Evolutionary conservation across 2,329 filamentous ascomycete genomes (phyloP), one percentile per base, ranked within the genome.

Genomic region (Dactylellina parvicollis): DNA sequence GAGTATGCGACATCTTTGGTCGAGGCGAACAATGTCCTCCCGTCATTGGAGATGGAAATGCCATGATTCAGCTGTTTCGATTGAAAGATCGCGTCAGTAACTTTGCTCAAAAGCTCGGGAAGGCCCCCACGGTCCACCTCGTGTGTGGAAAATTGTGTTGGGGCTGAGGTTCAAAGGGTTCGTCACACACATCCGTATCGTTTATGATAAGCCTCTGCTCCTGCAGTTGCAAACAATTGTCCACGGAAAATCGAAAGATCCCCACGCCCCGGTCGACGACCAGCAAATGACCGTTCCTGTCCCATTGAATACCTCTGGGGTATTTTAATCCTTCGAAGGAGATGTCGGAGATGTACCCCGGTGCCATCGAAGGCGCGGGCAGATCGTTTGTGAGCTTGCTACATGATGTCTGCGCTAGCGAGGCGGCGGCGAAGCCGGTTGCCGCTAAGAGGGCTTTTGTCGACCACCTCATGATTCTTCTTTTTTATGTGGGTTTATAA

Each of bases 151-250:
- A 36, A 38, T 44, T 72, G 66, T 38, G 67, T 72, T 64, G 57
- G 30, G 52, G 34, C 10, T 50, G 52, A 57, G n/a, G 32, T 56
- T 18, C 16, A 42, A 40, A 55, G 49, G 47, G 18, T 24, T n/a
- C n/a, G n/a, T n/a, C 44, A 57, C 62, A 42, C 42, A 72, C 67
- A 26, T 54, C 50, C 16, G 67, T 72, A 47, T 72, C 59, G 38
- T 72, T 72, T 16, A 72, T 36, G 67, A 72, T 72, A 65, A 72
- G 67, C 18, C 40, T 62, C 46, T 65, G 50, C n/a, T 72, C 67
- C 34, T 64, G 59, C 59, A 72, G 32, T 10, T 72, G 67, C 36
- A 72, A 32, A 42, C 67, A 72, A 30, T 26, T 46, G n/a, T 72
- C 67, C 18, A 72, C 67, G 2, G 67, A 64, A 20, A 59, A 72